phyloP scores from a whole-genome alignment of 306 rosid species.

The Trifolium fragiferum region DNA sequence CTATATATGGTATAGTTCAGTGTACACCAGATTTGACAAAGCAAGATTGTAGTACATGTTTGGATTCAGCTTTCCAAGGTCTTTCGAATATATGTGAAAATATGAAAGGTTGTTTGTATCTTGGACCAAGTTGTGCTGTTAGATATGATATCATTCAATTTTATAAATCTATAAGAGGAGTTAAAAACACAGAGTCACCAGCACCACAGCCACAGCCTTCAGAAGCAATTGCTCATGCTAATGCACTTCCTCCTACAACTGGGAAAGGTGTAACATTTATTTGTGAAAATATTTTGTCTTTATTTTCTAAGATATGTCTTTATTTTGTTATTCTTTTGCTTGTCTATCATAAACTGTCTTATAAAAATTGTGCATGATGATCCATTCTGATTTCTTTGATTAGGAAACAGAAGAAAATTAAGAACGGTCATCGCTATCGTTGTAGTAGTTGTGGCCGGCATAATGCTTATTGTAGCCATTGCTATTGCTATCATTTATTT shows the following conservation, averaged over 20 bases:
- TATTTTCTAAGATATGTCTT: no score
- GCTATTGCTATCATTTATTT: not conserved
- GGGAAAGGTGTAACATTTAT: not conserved
- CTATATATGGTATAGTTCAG: constrained; percentile 31
- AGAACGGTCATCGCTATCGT: not conserved
- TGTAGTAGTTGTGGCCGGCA: not conserved
- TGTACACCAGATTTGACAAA: constrained; percentile 41
- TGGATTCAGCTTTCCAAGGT: not conserved
- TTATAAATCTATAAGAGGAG: not conserved
- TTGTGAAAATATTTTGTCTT: not conserved
- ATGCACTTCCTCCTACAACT: not conserved
- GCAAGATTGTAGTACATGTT: not conserved
- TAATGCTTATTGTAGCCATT: not conserved
- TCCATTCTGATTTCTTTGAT: not conserved
- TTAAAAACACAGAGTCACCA: not conserved
- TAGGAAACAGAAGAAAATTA: not conserved
- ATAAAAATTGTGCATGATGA: no score
- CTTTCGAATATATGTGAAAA: not conserved
- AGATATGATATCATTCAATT: not conserved
- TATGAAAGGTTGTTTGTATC: not conserved
- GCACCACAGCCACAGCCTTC: not conserved
- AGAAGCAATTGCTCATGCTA: not conserved
- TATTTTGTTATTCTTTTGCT: no score
- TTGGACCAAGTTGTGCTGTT: not conserved
- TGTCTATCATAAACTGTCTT: no score